Evolutionary conservation across 441 rosid species (phyloP).

Genomic region (Lagerstroemia fauriei): DNA sequence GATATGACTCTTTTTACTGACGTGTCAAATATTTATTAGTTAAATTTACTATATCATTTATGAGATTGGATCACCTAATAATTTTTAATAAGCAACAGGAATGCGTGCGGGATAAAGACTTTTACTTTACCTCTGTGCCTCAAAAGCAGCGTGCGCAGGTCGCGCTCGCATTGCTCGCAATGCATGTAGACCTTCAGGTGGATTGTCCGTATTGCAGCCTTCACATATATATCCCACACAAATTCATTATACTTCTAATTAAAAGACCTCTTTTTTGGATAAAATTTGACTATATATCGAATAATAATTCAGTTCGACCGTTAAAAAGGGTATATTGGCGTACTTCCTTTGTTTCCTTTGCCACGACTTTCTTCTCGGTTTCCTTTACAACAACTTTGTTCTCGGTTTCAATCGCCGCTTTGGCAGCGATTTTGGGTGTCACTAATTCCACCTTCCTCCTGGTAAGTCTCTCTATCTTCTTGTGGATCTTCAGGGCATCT

Average conservation of each 20-base stretch:
- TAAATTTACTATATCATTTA: too few species aligned
- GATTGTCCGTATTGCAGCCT: conserved; percentile 50
- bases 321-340: too few species aligned
- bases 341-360: conserved; percentile 53
- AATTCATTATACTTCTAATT: background rate
- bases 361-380: conserved; percentile 34
- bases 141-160: conserved; percentile 52
- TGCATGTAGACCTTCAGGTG: conserved; percentile 65
- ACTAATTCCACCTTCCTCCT: conserved; percentile 63
- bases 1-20: too few species aligned
- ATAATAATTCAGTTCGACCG: too few species aligned
- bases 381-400: conserved; percentile 39
- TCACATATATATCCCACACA: conserved; percentile 5
- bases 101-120: background rate
- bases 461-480: conserved; percentile 58
- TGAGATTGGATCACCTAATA: too few species aligned
- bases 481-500: conserved; percentile 56
- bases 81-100: background rate
- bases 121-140: conserved; percentile 52
- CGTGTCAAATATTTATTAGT: too few species aligned
- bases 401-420: conserved; percentile 33
- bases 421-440: conserved; percentile 48
- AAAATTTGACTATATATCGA: too few species aligned
- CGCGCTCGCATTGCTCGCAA: conserved; percentile 65
- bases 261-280: too few species aligned